These are phyloP conservation scores for Backusella australiensis DNA, from an alignment of 192 early-diverging fungal species.

Conservation along the genomic window DNA sequence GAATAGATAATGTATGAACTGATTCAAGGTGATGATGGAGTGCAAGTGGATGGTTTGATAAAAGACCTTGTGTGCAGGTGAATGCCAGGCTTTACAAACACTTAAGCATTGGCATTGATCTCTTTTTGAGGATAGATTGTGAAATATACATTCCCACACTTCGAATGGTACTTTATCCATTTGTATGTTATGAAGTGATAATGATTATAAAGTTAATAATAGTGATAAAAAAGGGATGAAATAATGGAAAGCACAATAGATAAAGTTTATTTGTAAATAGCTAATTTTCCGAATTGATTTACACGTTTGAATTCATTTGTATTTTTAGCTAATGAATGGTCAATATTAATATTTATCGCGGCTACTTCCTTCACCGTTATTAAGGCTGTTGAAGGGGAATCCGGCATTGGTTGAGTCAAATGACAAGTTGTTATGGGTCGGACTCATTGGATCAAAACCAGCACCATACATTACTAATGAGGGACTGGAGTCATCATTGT, in stretches of 20 bases:
- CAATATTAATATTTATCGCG: background rate
- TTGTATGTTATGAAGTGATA: background rate
- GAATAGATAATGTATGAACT: background rate
- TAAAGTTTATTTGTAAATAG: background rate
- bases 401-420: too few relatives aligned
- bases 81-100: background rate
- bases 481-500: background rate
- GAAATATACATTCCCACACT: background rate
- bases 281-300: too few relatives aligned
- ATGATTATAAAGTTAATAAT: background rate
- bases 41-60: background rate
- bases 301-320: too few relatives aligned
- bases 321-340: too few relatives aligned
- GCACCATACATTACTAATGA: background rate
- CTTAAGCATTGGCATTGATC: background rate
- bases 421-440: background rate
- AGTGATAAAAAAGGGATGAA: background rate
- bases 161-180: background rate
- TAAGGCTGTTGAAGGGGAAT: too few relatives aligned
- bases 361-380: too few relatives aligned
- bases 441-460: background rate
- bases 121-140: background rate
- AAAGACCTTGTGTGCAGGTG: background rate
- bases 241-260: background rate
- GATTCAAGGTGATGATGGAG: background rate